These are phyloP conservation scores for Thelonectria rubi DNA, from an alignment of 2,329 filamentous ascomycete genomes.

Conservation along the genomic window DNA sequence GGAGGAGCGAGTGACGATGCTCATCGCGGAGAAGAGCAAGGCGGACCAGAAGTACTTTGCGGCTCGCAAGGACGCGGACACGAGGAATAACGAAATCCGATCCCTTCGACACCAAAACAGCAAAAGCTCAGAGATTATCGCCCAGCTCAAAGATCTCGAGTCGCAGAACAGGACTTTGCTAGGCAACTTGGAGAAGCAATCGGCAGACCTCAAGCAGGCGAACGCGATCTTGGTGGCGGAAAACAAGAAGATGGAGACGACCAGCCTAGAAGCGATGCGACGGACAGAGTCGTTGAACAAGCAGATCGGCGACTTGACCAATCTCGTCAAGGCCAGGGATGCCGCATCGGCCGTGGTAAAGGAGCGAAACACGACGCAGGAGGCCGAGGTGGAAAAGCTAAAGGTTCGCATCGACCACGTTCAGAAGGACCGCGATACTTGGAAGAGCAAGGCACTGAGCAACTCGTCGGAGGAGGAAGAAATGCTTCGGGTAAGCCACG, in stretches of 20 bases:
- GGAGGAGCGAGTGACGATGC: conserved; percentile 79
- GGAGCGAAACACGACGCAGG: conserved; percentile 68
- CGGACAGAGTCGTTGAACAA: conserved; percentile 76
- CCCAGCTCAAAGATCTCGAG: conserved; percentile 91
- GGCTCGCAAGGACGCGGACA: conserved; percentile 92
- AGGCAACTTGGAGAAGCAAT: conserved; percentile 89
- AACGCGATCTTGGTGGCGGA: conserved; percentile 76
- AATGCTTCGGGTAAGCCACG: conserved; percentile 79
- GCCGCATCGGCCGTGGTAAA: conserved; percentile 59
- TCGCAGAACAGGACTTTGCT: conserved; percentile 77
- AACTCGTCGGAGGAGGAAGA: conserved; percentile 86
- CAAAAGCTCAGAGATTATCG: conserved; percentile 92
- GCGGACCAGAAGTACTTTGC: conserved; percentile 98
- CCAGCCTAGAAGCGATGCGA: conserved; percentile 74
- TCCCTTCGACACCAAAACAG: conserved; percentile 82
- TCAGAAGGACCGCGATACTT: conserved; percentile 84
- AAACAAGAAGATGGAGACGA: conserved; percentile 77
- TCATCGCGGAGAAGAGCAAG: conserved; percentile 90
- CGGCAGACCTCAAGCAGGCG: conserved; percentile 82
- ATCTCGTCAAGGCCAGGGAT: conserved; percentile 80
- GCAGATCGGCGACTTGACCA: conserved; percentile 81
- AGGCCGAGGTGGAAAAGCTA: conserved; percentile 81
- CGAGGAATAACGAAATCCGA: conserved; percentile 81
- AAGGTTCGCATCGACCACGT: conserved; percentile 80
- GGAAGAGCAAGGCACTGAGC: conserved; percentile 83